Evolutionary conservation across 1,284 basidiomycete genomes (phyloP).

Genomic region (Agaricales sp.): DNA sequence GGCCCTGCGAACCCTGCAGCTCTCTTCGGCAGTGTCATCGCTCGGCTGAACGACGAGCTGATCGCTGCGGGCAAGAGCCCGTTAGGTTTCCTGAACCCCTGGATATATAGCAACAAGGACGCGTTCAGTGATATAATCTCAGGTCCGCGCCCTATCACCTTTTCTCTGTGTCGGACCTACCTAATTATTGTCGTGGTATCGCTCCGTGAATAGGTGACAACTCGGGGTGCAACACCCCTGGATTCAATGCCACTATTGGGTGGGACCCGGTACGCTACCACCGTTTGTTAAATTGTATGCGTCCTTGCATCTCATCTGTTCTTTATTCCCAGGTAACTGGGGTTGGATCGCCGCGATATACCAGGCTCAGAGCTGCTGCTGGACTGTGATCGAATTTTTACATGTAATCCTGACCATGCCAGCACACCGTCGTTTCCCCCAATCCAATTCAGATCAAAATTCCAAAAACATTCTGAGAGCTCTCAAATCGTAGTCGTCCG

Average conservation of each 20-base stretch:
- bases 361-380: neutral
- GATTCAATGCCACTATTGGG: constrained; percentile 18
- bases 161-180: no score
- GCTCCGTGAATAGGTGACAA: constrained; percentile 17
- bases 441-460: no score
- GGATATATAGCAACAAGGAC: constrained; percentile 25
- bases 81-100: constrained; percentile 41
- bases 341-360: neutral
- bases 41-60: constrained; percentile 33
- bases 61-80: constrained; percentile 21
- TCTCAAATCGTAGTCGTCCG: no score
- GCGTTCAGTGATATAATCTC: constrained; percentile 34
- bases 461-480: no score
- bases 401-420: no score
- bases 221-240: constrained; percentile 24
- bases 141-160: no score
- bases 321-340: neutral
- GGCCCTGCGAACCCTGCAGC: no score
- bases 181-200: neutral
- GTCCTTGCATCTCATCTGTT: neutral
- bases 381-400: no score
- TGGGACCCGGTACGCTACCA: constrained; percentile 20
- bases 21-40: constrained; percentile 29
- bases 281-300: neutral
- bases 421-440: no score